Base-by-base conservation (phyloP, 495 filamentous ascomycete species). In the Pseudevernia furfuracea region DNA sequence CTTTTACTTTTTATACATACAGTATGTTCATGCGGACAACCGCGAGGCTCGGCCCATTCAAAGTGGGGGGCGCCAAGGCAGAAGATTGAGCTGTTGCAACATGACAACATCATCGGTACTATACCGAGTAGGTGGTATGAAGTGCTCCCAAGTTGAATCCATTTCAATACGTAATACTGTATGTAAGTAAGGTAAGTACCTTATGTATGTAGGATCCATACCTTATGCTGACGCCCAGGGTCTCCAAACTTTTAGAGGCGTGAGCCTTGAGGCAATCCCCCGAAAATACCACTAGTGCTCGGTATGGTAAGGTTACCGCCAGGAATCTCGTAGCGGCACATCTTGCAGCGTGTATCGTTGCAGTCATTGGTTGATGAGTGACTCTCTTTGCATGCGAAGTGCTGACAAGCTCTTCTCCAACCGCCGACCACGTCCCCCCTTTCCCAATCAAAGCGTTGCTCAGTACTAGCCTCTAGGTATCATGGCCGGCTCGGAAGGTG, bases 391-490 rank as follows among this genome's bases (percentile, higher is more conserved):
- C 49, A 53, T 52, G 46, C 10, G 4, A 12, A 28, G 23, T 55
- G 52, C 52, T 55, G 52, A 55, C 28, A 55, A 34, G 52, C 52
- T 55, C 52, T 34, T 55, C 52, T 55, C 28, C 30, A 55, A 21
- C 52, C 52, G 52, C 52, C 52, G 30, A 55, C 30, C 30, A 32
- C 14, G 0, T 55, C 30, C 52, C 52, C 46, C 10, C 4, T 30
- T 15, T 8, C 48, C 48, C 46, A 48, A 48, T 48, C 46, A 48
- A 9, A 2, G 19, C 14, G 19, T 8, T 8, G 43, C 19, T 46
- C 43, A 41, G 9, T 36, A 8, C 34, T 36, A 36, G 8, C 4
- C 8, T 4, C 37, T 39, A 39, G 37, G 41, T 44, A 44, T 21
- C 41, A 44, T 44, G 5, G 46, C 8, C 23, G 23, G 23, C 46